Conservation (phyloP, 306 rosid genomes). For the Fragaria ananassa region DNA sequence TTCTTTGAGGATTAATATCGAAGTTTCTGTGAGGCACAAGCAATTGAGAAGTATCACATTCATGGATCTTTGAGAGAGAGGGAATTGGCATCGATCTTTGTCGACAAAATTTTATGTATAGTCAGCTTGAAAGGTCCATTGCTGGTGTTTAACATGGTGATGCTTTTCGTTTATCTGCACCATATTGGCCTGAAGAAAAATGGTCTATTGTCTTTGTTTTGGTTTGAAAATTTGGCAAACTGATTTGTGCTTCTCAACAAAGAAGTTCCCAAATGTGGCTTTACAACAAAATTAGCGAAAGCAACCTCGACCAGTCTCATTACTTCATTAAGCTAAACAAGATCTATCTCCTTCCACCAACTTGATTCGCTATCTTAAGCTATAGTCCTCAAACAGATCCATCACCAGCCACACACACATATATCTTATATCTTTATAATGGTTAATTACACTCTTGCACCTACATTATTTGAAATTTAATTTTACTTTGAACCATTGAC, state of each 20-base stretch:
- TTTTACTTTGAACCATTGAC: no score
- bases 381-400: not conserved
- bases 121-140: constrained; percentile 15
- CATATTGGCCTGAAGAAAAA: constrained; percentile 15
- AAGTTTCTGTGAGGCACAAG: not conserved
- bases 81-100: not conserved
- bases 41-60: not conserved
- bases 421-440: not conserved
- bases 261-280: constrained; percentile 35
- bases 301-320: constrained; percentile 42
- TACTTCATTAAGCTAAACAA: constrained; percentile 34
- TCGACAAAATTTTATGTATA: not conserved
- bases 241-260: constrained; percentile 33
- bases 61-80: not conserved
- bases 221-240: constrained; percentile 29
- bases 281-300: constrained; percentile 41
- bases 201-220: constrained; percentile 28
- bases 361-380: not conserved
- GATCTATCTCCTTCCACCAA: not conserved
- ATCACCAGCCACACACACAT: not conserved
- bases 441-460: not conserved
- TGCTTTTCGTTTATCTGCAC: constrained; percentile 1
- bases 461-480: not conserved
- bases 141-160: not conserved
- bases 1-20: not conserved